A percentile compares a stretch with the other conserved stretches of the same genome.
Conservation (phyloP, 495 filamentous ascomycete species). For the Podospora fimiseda region DNA sequence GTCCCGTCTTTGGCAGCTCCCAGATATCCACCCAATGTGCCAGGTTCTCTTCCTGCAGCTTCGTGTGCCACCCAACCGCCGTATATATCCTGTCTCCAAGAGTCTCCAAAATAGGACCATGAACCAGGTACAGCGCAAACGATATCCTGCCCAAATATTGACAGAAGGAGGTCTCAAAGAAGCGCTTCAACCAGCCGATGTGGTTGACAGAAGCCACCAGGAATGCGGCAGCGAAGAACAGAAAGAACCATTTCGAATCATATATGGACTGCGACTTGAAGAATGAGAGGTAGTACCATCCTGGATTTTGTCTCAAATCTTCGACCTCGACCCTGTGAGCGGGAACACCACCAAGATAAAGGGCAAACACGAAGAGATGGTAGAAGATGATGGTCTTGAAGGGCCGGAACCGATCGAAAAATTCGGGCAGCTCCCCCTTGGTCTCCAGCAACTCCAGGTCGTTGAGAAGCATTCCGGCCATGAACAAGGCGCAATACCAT, state of each 20-base stretch:
- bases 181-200: conserved; percentile 38
- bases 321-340: conserved; percentile 29
- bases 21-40: conserved; percentile 41
- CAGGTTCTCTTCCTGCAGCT: conserved; percentile 30
- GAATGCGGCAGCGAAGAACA: conserved; percentile 47
- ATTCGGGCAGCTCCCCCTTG: conserved; percentile 34
- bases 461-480: conserved; percentile 41
- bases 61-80: conserved; percentile 43
- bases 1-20: conserved; percentile 42
- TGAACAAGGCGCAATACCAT: conserved; percentile 38
- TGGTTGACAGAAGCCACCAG: conserved; percentile 48
- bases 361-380: conserved; percentile 35
- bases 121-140: conserved; percentile 59
- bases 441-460: conserved; percentile 42
- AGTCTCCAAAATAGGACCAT: conserved; percentile 50
- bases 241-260: conserved; percentile 44
- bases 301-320: conserved; percentile 30
- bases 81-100: conserved; percentile 44
- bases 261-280: conserved; percentile 47
- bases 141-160: conserved; percentile 61
- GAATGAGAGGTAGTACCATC: conserved; percentile 41
- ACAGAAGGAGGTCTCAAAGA: conserved; percentile 53
- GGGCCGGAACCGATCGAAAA: conserved; percentile 30
- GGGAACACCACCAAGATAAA: conserved; percentile 44
- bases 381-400: conserved; percentile 41